Evolutionary conservation across 495 filamentous ascomycete species (phyloP).

Genomic region (Penicillium lagena): DNA sequence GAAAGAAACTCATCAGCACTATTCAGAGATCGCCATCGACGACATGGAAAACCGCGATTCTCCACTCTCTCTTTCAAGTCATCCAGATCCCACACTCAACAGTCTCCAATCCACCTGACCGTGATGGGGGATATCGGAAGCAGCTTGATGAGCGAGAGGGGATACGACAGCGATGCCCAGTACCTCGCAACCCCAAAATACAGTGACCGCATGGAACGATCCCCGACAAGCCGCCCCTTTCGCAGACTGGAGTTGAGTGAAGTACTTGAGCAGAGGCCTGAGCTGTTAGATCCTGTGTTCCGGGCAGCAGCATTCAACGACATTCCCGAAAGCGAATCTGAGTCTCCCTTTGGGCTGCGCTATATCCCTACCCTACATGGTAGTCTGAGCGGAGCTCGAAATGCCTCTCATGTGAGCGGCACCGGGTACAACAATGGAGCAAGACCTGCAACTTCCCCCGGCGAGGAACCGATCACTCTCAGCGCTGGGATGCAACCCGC

Average conservation of each 20-base stretch:
- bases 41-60: background rate
- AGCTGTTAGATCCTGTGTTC: slow-evolving; percentile 6
- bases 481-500: background rate
- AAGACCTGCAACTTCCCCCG: background rate
- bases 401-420: background rate
- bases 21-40: too few species aligned
- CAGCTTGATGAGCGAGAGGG: slow-evolving; percentile 35
- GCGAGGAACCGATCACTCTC: background rate
- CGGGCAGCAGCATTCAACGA: background rate
- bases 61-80: slow-evolving; percentile 18
- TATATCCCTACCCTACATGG: slow-evolving; percentile 11
- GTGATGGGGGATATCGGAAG: slow-evolving; percentile 18
- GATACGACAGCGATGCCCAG: slow-evolving; percentile 43
- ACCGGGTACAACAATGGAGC: background rate
- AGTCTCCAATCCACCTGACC: slow-evolving; percentile 1
- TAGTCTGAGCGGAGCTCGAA: background rate
- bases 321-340: background rate
- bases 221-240: slow-evolving; percentile 1
- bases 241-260: slow-evolving; percentile 11
- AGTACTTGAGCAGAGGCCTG: slow-evolving; percentile 16
- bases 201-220: background rate
- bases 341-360: slow-evolving; percentile 8
- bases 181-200: slow-evolving; percentile 27
- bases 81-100: slow-evolving; percentile 5
- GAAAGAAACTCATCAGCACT: slow-evolving; percentile 13